Evolutionary conservation across 805 yeast genomes (phyloP), one percentile per base, ranked within the genome.

Genomic region (Lachancea mirantina): DNA sequence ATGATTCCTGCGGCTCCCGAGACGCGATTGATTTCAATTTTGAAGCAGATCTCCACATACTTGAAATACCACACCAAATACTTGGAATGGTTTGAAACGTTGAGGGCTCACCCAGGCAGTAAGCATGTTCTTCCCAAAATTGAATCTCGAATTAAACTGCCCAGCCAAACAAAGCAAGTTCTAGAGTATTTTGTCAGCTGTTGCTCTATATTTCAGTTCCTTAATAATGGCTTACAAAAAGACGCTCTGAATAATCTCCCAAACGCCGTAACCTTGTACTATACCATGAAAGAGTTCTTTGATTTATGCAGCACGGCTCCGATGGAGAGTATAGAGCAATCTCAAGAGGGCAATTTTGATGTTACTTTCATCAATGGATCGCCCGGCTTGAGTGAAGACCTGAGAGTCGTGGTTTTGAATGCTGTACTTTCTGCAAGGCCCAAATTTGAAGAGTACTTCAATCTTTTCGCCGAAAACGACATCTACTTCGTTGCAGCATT

Each of bases 311-410:
- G 14, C 11, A 15, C 10, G 14, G 30, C 23, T 6, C n/a, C 4
- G 9, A 15, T 19, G 8, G 16, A 8, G 5, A 4, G 17, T 8
- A 6, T 26, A 8, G 19, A 18, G 18, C 10, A 4, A 8, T 16
- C 28, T 10, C 15, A 16, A 23, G 16, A 23, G 8, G 22, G 14
- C n/a, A 14, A 8, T 10, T 28, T 28, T 23, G 34, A 29, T 10
- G 29, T 30, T 22, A 20, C 29, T n/a, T 22, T 29, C 18, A 26
- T 36, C 17, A 36, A 36, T 32, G 39, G 39, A 16, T 19, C 23
- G 19, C 14, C 17, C 6, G 28, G 13, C 11, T 17, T 32, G 9
- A 16, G 32, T 17, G 17, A 16, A 8, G 35, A 36, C 11, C 15
- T 31, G 17, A 36, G 27, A 25, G 8, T n/a, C 9, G 14, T 19